Percentiles rank a stretch among this genome's conserved stretches.
phyloP scores from a whole-genome alignment of 2,329 filamentous ascomycete species.

The Aspergillus ustus region DNA sequence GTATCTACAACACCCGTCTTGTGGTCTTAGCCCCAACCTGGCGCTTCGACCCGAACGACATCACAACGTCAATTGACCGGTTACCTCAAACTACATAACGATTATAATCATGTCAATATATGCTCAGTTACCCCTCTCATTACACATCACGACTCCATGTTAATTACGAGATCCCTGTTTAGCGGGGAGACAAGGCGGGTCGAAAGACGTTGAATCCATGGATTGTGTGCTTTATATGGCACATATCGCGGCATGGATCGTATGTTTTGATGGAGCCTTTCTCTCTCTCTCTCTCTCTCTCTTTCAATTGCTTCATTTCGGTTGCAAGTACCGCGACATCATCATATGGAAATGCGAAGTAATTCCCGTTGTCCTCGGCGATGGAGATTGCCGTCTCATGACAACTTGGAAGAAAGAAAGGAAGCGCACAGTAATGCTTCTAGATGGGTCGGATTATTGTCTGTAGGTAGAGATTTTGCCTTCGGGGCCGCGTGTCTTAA shows the following conservation, averaged over 20 bases:
- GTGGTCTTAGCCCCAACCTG: neutral
- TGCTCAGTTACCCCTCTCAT: neutral
- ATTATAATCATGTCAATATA: neutral
- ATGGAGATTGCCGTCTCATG: neutral
- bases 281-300: too few relatives aligned
- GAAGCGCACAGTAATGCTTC: too few relatives aligned
- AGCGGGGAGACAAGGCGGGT: neutral
- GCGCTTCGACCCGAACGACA: neutral
- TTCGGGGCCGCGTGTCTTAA: too few relatives aligned
- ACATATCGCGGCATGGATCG: neutral
- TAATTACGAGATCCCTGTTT: neutral
- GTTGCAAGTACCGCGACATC: neutral
- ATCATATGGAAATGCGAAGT: neutral
- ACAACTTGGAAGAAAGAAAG: too few relatives aligned
- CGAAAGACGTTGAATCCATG: neutral
- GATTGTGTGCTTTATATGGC: neutral
- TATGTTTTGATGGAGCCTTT: too few relatives aligned
- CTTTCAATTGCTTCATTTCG: neutral
- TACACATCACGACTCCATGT: neutral
- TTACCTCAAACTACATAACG: neutral
- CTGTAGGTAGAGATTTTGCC: too few relatives aligned
- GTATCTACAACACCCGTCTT: neutral
- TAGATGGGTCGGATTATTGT: too few relatives aligned
- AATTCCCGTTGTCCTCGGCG: neutral
- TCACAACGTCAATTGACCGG: neutral